Conservation (phyloP, 345 rosid species). For the Rubroshorea leprosula region DNA sequence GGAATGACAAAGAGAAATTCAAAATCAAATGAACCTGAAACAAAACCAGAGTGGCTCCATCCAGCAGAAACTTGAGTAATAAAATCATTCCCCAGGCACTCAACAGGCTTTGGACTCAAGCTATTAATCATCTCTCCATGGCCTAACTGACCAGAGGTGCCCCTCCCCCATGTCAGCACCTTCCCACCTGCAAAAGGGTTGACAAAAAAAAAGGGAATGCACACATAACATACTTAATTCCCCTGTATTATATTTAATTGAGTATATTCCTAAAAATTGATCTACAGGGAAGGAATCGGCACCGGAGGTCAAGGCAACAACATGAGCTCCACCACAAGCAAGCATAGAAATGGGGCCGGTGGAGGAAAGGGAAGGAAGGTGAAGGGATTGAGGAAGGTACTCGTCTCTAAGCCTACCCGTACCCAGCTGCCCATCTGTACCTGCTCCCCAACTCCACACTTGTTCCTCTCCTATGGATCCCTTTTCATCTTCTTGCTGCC, state of each 20-base stretch:
- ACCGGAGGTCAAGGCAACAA: constrained; percentile 66
- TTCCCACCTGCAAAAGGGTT: constrained; percentile 44
- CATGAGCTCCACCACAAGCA: constrained; percentile 94
- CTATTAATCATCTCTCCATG: constrained; percentile 48
- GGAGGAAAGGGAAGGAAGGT: constrained; percentile 35
- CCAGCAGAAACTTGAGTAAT: constrained; percentile 72
- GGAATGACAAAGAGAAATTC: not conserved
- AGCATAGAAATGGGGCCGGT: constrained; percentile 50
- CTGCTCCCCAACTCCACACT: constrained; percentile 98
- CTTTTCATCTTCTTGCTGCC: constrained; percentile 2
- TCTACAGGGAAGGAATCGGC: not conserved
- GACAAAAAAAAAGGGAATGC: not conserved
- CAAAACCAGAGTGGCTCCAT: constrained; percentile 86
- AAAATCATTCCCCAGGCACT: constrained; percentile 28
- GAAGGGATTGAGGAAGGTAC: constrained; percentile 65
- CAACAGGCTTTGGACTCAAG: constrained; percentile 41
- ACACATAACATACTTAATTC: too few relatives aligned
- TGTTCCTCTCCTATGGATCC: constrained; percentile 17
- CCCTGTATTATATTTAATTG: too few relatives aligned
- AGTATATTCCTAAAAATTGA: too few relatives aligned
- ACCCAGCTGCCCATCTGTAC: constrained; percentile 86
- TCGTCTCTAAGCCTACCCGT: constrained; percentile 70
- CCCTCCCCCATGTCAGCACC: constrained; percentile 87
- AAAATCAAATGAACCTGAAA: constrained; percentile 51
- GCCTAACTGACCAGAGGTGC: constrained; percentile 91